Conservation (phyloP, 441 rosid species). For the Biscutella auriculata region DNA sequence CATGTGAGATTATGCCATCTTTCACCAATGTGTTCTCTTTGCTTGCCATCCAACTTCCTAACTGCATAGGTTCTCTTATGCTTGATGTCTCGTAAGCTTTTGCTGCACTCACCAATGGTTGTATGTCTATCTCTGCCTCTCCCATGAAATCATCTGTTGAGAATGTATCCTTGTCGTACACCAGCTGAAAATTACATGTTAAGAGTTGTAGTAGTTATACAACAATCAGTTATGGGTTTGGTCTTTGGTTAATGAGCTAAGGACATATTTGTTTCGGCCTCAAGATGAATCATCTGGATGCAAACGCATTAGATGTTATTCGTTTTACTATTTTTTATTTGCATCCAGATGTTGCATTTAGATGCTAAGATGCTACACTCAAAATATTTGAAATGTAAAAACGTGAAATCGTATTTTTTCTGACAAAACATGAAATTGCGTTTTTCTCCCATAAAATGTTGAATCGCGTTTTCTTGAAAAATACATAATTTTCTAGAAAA, state of each 20-base stretch:
- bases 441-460: too few species aligned
- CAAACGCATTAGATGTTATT: too few species aligned
- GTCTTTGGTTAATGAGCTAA: not conserved
- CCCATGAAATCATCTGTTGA: slow-evolving; percentile 93
- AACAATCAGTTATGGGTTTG: not conserved
- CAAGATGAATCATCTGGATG: too few species aligned
- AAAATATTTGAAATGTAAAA: too few species aligned
- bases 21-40: slow-evolving; percentile 58
- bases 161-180: slow-evolving; percentile 84
- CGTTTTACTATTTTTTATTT: too few species aligned
- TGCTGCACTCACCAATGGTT: slow-evolving; percentile 73
- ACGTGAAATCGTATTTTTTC: too few species aligned
- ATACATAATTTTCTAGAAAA: too few species aligned
- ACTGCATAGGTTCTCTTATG: slow-evolving; percentile 45
- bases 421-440: too few species aligned
- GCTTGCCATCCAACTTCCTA: slow-evolving; percentile 71
- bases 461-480: too few species aligned
- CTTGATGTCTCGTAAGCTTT: slow-evolving; percentile 59
- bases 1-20: slow-evolving; percentile 56
- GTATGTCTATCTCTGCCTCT: slow-evolving; percentile 89
- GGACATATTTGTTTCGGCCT: too few species aligned
- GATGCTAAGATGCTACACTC: too few species aligned
- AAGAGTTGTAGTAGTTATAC: not conserved
- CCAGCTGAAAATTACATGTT: slow-evolving; percentile 41
- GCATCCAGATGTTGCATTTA: too few species aligned